Evolutionary conservation across 2,329 filamentous ascomycete species (phyloP).

Genomic region (Allantophomopsis cytisporea): DNA sequence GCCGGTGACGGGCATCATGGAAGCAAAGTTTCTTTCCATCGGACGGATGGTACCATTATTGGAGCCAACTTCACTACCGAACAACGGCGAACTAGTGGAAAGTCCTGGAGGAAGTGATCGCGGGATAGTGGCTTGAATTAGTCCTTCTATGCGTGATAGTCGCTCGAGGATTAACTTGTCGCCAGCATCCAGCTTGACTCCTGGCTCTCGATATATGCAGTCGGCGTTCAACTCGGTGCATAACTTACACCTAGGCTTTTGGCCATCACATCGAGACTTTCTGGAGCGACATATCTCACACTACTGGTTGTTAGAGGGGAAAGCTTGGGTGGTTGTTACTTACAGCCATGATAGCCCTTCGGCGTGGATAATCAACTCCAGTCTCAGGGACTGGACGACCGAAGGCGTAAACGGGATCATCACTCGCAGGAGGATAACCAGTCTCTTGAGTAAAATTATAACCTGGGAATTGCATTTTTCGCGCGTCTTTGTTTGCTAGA

Average conservation of each 20-base stretch:
- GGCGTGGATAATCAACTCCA: constrained; percentile 47
- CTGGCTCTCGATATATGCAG: constrained; percentile 73
- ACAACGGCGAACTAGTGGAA: constrained; percentile 47
- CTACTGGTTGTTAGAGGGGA: constrained; percentile 23
- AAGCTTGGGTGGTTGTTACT: constrained; percentile 16
- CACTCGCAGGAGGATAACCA: constrained; percentile 12
- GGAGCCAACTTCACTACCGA: constrained; percentile 48
- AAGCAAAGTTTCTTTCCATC: constrained; percentile 34
- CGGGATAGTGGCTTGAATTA: constrained; percentile 55
- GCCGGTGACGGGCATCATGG: constrained; percentile 46
- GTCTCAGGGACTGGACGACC: constrained; percentile 50
- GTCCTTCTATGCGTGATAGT: constrained; percentile 61
- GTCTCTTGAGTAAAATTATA: too few species aligned
- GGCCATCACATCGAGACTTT: constrained; percentile 69
- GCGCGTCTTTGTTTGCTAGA: too few species aligned
- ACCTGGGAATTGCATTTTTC: too few species aligned
- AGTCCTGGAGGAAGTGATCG: constrained; percentile 37
- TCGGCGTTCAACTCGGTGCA: constrained; percentile 73
- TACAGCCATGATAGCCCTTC: constrained; percentile 54
- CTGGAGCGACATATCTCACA: constrained; percentile 72
- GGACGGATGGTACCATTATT: constrained; percentile 37
- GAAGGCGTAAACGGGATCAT: constrained; percentile 42
- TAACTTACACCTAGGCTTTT: constrained; percentile 71
- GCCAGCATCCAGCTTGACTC: constrained; percentile 75
- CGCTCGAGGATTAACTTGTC: constrained; percentile 78